Conservation (phyloP, 1,284 basidiomycete species). For the Sanghuangporus sanghuang region DNA sequence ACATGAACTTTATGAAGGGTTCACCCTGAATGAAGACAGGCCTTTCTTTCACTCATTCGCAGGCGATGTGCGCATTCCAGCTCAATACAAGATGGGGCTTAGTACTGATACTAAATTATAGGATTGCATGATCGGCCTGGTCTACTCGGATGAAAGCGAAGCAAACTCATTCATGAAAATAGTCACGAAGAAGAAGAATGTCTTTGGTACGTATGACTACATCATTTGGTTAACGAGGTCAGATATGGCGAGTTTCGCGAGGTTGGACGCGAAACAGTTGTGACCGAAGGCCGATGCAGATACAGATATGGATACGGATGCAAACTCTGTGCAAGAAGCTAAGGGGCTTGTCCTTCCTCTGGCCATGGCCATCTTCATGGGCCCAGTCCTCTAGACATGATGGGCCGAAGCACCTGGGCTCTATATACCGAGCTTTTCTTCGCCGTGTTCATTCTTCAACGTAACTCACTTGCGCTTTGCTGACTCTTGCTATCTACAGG, state of each 20-base stretch:
- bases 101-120: constrained; percentile 27
- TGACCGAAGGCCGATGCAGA: background rate
- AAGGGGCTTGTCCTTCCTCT: background rate
- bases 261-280: background rate
- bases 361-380: background rate
- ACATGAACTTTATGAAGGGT: constrained; percentile 85
- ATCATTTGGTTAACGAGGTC: constrained; percentile 2
- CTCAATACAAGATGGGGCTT: constrained; percentile 7
- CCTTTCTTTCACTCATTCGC: constrained; percentile 93
- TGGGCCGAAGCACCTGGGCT: background rate
- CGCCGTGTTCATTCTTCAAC: background rate
- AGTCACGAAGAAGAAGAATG: constrained; percentile 67
- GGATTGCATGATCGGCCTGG: constrained; percentile 87
- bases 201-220: constrained; percentile 40
- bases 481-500: constrained; percentile 19
- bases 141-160: constrained; percentile 86
- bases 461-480: constrained; percentile 22
- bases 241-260: background rate
- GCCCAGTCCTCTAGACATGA: rapidly evolving
- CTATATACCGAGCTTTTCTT: background rate
- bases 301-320: background rate
- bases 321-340: background rate
- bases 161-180: constrained; percentile 90
- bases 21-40: constrained; percentile 84
- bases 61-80: constrained; percentile 62